Conservation (phyloP, 2,329 filamentous ascomycete species). For the Talaromyces albobiverticillius region DNA sequence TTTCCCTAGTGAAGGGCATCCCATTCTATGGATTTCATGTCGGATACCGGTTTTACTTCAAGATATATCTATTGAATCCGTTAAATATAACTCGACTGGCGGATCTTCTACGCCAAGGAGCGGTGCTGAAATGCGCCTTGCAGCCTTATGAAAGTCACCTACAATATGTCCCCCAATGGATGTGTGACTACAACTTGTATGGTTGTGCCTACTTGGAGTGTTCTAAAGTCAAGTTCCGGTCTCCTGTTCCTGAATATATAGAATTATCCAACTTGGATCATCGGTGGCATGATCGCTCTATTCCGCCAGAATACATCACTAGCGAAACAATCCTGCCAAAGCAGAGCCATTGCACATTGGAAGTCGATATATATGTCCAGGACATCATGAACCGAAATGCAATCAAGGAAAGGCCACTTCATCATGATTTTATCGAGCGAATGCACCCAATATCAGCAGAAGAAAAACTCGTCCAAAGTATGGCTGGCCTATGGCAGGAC, state of each 20-base stretch:
- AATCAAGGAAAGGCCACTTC: conserved; percentile 73
- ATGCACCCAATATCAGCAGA: conserved; percentile 61
- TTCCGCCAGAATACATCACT: conserved; percentile 58
- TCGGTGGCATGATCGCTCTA: conserved; percentile 76
- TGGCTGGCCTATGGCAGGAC: conserved; percentile 90
- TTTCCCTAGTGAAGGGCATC: conserved; percentile 86
- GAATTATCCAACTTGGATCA: conserved; percentile 61
- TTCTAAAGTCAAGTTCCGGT: conserved; percentile 67
- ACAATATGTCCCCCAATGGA: conserved; percentile 91
- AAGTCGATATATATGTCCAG: conserved; percentile 85
- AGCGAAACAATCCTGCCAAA: conserved; percentile 66
- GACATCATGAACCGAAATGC: conserved; percentile 79
- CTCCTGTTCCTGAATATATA: conserved; percentile 69
- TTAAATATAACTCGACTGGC: conserved; percentile 80
- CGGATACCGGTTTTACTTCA: conserved; percentile 85
- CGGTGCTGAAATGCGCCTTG: conserved; percentile 76
- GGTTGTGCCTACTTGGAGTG: conserved; percentile 85
- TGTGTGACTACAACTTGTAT: conserved; percentile 97
- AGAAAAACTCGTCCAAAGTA: conserved; percentile 85
- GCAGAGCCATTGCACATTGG: conserved; percentile 82
- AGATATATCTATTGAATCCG: conserved; percentile 92
- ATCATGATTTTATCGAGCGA: conserved; percentile 82
- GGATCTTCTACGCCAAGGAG: conserved; percentile 83
- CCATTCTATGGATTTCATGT: conserved; percentile 97
- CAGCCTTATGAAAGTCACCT: conserved; percentile 94